Conservation (phyloP, 108 stramenopile species). For the Cyclotella baltica region DNA sequence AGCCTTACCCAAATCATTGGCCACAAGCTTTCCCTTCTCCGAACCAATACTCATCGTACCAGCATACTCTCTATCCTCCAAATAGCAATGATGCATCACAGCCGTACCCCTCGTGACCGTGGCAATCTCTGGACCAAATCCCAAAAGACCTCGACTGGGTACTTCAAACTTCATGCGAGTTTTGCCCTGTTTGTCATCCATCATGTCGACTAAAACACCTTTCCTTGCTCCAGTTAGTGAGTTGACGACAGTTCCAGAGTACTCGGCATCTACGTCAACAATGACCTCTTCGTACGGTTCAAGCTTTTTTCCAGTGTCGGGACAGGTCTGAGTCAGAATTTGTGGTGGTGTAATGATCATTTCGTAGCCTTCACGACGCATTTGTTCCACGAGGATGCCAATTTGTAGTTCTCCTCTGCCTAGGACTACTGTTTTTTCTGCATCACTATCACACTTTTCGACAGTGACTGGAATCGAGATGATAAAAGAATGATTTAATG, state of each 20-base stretch:
- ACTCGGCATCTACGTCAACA: conserved; percentile 91
- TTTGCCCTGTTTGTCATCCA: conserved; percentile 79
- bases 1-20: conserved; percentile 87
- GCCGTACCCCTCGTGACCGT: conserved; percentile 92
- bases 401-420: conserved; percentile 93
- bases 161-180: conserved; percentile 90
- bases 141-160: conserved; percentile 96
- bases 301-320: conserved; percentile 72
- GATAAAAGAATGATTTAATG: neutral
- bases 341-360: conserved; percentile 93
- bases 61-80: conserved; percentile 87
- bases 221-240: conserved; percentile 90
- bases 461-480: conserved; percentile 51
- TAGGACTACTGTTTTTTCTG: conserved; percentile 75
- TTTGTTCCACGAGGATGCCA: conserved; percentile 96
- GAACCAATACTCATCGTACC: conserved; percentile 74
- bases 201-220: conserved; percentile 90
- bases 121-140: conserved; percentile 91
- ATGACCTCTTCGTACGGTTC: conserved; percentile 97
- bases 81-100: conserved; percentile 91
- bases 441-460: conserved; percentile 68
- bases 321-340: conserved; percentile 80
- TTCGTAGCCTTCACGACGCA: conserved; percentile 98
- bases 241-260: conserved; percentile 90
- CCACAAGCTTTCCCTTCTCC: conserved; percentile 92